Evolutionary conservation across 83 land plant species (phyloP), one percentile per base, ranked within the genome.

Genomic region (Picea mariana): DNA sequence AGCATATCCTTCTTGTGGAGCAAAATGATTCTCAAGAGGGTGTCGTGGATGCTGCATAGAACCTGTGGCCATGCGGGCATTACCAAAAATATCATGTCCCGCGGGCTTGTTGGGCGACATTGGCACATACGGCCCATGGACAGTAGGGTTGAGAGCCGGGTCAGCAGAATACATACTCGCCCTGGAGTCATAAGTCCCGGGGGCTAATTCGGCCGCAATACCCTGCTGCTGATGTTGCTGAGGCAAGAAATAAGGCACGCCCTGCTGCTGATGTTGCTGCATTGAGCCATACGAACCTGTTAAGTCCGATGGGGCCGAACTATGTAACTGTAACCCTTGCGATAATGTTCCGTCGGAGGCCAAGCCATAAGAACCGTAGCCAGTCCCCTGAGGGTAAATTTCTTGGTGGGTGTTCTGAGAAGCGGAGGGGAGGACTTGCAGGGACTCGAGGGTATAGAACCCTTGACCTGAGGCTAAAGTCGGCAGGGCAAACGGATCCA

Each of bases 371-470:
- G 55, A 9, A 0, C 42, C 44, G 6, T 68, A 68, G 73, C 11
- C 26, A 68, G 31, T 38, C 1, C 73, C 73, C n/a, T 44, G 73
- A 5, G 73, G 73, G 44, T 34, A 68, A 34, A 68, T 9, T 52
- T 52, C 58, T 23, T 64, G 67, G 9, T 64, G 44, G 16, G 16
- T 38, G 44, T 68, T 38, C 20, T 68, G 73, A 2, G 34, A 20
- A 2, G 34, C 44, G 15, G 73, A 12, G 13, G 58, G 58, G 2
- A 52, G 3, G 73, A 44, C 44, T 68, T 68, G 44, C 2, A 68
- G 20, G 73, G 73, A 68, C 40, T 68, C 73, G 17, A 68, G 44
- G 42, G 73, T 68, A 16, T 68, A 68, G 73, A 68, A 68, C 73
- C 73, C 73, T 38, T 68, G 73, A 34, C 44, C 73, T 38, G 44